These are phyloP conservation scores for Penicillium sp. DNA, from an alignment of 2,329 filamentous ascomycete genomes.

Conservation along the genomic window DNA sequence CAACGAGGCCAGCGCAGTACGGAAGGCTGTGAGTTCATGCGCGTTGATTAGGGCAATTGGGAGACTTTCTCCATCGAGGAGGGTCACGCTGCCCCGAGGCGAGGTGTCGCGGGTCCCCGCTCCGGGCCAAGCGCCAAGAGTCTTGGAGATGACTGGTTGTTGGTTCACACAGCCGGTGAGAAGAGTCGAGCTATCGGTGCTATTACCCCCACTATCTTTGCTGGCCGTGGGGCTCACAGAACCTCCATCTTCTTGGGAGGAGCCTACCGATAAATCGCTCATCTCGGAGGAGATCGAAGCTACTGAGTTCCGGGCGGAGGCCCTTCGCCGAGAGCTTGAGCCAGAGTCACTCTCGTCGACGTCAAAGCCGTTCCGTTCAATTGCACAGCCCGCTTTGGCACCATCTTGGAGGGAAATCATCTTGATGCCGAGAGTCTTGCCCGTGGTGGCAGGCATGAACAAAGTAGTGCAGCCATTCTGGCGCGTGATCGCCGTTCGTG, in stretches of 20 bases:
- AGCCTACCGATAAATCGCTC: slow-evolving; percentile 35
- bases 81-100: slow-evolving; percentile 58
- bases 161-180: slow-evolving; percentile 32
- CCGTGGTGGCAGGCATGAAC: slow-evolving; percentile 66
- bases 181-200: slow-evolving; percentile 31
- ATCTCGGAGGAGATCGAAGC: slow-evolving; percentile 36
- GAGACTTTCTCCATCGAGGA: slow-evolving; percentile 58
- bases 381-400: slow-evolving; percentile 29
- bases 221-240: slow-evolving; percentile 19
- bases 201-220: slow-evolving; percentile 13
- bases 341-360: slow-evolving; percentile 14
- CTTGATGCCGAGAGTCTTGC: slow-evolving; percentile 62
- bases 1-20: slow-evolving; percentile 62
- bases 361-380: slow-evolving; percentile 31
- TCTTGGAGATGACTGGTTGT: slow-evolving; percentile 30
- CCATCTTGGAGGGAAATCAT: slow-evolving; percentile 57
- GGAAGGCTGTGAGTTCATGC: slow-evolving; percentile 67
- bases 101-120: slow-evolving; percentile 44
- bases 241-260: slow-evolving; percentile 31
- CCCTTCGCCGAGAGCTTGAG: slow-evolving; percentile 17
- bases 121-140: slow-evolving; percentile 35
- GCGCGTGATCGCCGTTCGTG: slow-evolving; percentile 60
- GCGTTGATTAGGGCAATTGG: slow-evolving; percentile 65
- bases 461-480: slow-evolving; percentile 63
- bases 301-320: slow-evolving; percentile 31